phyloP scores from a whole-genome alignment of 768 basidiomycete genomes.

The Mycena vulgaris region DNA sequence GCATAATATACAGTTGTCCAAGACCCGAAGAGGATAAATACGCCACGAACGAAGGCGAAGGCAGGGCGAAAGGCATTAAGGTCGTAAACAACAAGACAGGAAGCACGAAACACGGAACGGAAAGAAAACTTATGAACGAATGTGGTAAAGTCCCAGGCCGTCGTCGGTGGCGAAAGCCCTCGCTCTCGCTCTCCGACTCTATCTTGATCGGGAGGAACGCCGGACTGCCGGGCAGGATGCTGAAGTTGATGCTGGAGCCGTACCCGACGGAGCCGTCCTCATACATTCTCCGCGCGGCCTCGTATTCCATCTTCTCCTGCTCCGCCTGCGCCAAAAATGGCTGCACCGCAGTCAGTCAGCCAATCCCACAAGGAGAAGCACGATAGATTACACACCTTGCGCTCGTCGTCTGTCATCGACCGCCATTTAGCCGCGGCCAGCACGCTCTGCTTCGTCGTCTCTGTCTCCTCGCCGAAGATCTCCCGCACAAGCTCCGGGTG shows the following conservation, averaged over 20 bases:
- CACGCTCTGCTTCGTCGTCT: conserved; percentile 96
- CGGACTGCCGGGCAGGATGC: conserved; percentile 81
- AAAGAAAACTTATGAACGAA: conserved; percentile 41
- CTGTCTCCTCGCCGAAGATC: conserved; percentile 91
- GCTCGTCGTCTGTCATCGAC: conserved; percentile 92
- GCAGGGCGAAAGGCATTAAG: conserved; percentile 40
- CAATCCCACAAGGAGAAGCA: conserved; percentile 31
- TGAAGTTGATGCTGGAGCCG: conserved; percentile 86
- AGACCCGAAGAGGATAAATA: conserved; percentile 50
- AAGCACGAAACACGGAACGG: conserved; percentile 7
- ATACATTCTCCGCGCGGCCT: conserved; percentile 86
- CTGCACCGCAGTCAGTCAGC: conserved; percentile 55
- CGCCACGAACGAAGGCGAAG: conserved; percentile 39
- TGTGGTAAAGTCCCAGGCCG: conserved; percentile 52
- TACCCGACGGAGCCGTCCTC: conserved; percentile 85
- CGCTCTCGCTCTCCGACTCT: conserved; percentile 81
- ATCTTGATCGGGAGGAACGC: conserved; percentile 73
- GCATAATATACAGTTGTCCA: conserved; percentile 37
- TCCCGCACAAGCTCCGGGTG: conserved; percentile 81
- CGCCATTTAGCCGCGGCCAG: conserved; percentile 95
- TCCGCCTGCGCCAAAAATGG: conserved; percentile 95
- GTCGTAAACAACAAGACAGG: conserved; percentile 4
- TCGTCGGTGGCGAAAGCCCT: conserved; percentile 70
- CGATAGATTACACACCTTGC: conserved; percentile 72
- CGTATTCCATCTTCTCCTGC: conserved; percentile 96